Percentiles rank a stretch among this genome's conserved stretches.
These are phyloP conservation scores for Russula griseocarnosa DNA, from an alignment of 768 basidiomycete species.

Conservation along the genomic window DNA sequence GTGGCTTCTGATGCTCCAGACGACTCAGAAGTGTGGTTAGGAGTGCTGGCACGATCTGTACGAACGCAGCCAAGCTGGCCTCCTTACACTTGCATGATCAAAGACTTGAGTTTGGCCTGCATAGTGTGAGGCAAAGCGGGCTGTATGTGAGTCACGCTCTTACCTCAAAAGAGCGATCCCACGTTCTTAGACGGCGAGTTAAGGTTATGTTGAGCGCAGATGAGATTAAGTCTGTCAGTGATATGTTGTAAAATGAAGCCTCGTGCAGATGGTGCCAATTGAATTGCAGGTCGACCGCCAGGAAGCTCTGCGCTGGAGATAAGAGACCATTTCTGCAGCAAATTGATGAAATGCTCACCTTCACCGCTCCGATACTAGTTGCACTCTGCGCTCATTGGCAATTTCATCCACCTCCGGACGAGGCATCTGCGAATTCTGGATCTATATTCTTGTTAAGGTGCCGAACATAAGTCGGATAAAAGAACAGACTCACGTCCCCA, in stretches of 20 bases:
- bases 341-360: constrained; percentile 40
- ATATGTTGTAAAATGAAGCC: constrained; percentile 74
- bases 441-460: no score
- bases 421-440: no score
- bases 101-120: constrained; percentile 78
- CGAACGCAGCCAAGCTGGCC: no score
- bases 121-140: constrained; percentile 3
- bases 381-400: constrained; percentile 61
- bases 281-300: constrained; percentile 65
- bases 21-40: no score
- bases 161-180: no score
- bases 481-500: no score
- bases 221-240: constrained; percentile 73
- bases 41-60: no score
- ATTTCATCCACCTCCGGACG: constrained; percentile 62
- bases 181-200: no score
- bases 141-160: no score
- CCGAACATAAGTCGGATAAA: no score
- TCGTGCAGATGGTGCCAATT: constrained; percentile 69
- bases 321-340: not conserved
- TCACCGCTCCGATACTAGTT: constrained; percentile 60
- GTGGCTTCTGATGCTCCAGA: no score
- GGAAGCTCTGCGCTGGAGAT: constrained; percentile 49
- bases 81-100: constrained; percentile 77
- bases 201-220: no score